Conservation (phyloP, 2,329 filamentous ascomycete genomes). For the Chaetomium globosum region DNA sequence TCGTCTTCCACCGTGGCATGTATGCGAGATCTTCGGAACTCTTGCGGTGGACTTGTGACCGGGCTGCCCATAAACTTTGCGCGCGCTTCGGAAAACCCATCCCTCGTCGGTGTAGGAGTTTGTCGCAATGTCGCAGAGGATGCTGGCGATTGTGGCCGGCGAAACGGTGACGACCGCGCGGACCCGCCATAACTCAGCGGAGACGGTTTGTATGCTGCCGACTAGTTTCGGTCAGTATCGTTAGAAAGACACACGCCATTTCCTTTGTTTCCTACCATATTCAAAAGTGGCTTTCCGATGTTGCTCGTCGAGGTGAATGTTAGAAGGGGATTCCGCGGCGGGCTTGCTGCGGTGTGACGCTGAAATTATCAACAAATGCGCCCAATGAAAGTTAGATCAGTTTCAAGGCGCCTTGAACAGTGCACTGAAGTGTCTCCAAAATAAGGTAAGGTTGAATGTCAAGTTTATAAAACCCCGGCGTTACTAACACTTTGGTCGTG, state of each 20-base stretch:
- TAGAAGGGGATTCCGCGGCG: not conserved
- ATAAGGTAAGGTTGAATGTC: too few relatives aligned
- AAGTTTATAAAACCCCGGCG: not conserved
- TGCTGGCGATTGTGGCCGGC: conserved; percentile 62
- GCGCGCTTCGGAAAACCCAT: conserved; percentile 48
- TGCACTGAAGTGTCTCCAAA: too few relatives aligned
- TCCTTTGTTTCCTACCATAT: not conserved
- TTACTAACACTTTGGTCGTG: not conserved
- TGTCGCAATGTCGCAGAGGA: conserved; percentile 68
- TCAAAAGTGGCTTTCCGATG: not conserved
- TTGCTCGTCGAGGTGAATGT: not conserved
- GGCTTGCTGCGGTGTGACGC: not conserved
- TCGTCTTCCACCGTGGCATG: conserved; percentile 26
- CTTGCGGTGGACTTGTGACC: conserved; percentile 47
- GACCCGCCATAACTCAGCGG: conserved; percentile 69
- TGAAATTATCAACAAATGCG: not conserved
- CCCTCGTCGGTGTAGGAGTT: conserved; percentile 64
- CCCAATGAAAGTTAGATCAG: not conserved
- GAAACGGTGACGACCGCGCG: conserved; percentile 66
- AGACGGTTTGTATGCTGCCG: conserved; percentile 68
- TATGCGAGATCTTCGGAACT: conserved; percentile 46
- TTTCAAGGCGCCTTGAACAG: not conserved
- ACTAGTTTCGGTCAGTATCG: conserved; percentile 44
- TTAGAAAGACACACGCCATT: not conserved
- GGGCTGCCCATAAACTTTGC: conserved; percentile 48